phyloP scores from a whole-genome alignment of 108 stramenopile species.

The Conticribra weissflogii region DNA sequence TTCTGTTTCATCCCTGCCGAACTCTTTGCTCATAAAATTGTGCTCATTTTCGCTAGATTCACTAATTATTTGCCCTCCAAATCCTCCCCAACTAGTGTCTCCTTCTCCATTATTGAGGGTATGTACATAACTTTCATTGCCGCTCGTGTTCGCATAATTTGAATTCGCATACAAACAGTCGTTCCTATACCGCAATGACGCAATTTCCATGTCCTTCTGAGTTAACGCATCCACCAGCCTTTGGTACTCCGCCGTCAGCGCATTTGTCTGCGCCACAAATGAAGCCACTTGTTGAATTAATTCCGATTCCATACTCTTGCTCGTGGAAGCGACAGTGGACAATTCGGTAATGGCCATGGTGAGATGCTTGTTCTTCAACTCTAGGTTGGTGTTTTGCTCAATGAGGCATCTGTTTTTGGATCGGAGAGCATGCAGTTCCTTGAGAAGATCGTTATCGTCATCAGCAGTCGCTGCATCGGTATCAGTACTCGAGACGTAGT shows the following conservation, averaged over 20 bases:
- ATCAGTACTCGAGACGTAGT: not conserved
- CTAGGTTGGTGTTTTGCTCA: not conserved
- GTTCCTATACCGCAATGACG: too few relatives aligned
- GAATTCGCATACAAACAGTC: too few relatives aligned
- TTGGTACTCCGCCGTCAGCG: not conserved
- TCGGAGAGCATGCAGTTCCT: not conserved
- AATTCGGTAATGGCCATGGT: not conserved
- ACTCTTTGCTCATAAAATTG: too few relatives aligned
- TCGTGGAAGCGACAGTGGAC: not conserved
- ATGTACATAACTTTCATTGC: too few relatives aligned
- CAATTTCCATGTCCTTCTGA: not conserved
- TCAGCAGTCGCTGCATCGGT: not conserved
- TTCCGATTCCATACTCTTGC: not conserved
- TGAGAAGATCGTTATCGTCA: not conserved
- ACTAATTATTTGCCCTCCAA: too few relatives aligned
- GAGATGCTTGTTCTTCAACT: not conserved
- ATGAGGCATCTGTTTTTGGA: not conserved
- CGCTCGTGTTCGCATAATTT: too few relatives aligned
- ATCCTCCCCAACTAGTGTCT: too few relatives aligned
- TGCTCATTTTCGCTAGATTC: too few relatives aligned
- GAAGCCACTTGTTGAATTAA: not conserved
- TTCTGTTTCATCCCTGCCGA: too few relatives aligned
- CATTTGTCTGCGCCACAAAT: not conserved
- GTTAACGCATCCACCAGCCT: not conserved
- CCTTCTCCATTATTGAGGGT: too few relatives aligned